Conservation (phyloP, 805 yeast genomes). For the Kluyveromyces dobzhanskii region DNA sequence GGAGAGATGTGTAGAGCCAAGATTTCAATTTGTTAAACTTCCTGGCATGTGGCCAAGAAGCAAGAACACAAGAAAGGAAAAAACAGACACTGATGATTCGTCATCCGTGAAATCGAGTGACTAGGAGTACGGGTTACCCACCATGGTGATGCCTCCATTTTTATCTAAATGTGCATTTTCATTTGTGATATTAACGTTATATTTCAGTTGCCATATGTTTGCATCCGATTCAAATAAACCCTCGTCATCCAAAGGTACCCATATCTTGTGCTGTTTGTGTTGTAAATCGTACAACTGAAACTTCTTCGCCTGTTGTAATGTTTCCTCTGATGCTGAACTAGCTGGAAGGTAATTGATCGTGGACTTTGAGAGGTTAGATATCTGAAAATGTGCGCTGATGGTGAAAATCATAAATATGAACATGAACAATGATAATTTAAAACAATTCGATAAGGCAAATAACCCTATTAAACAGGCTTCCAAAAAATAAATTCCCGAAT, state of each 20-base stretch:
- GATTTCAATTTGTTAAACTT: constrained; percentile 74
- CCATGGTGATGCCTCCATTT: background rate
- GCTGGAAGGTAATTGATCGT: constrained; percentile 33
- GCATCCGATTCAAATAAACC: constrained; percentile 28
- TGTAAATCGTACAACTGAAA: constrained; percentile 8
- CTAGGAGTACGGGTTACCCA: background rate
- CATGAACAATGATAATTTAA: constrained; percentile 42
- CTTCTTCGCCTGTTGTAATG: background rate
- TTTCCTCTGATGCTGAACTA: constrained; percentile 3
- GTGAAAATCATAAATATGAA: constrained; percentile 44
- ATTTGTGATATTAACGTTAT: constrained; percentile 8
- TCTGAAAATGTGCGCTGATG: constrained; percentile 45
- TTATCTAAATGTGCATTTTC: background rate
- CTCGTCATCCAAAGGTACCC: constrained; percentile 37
- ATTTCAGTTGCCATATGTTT: constrained; percentile 8
- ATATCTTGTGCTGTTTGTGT: constrained; percentile 19
- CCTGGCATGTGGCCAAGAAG: constrained; percentile 85
- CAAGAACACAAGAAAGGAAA: constrained; percentile 43
- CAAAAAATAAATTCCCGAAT: constrained; percentile 73
- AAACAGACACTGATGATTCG: constrained; percentile 9
- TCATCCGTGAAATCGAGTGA: constrained; percentile 6
- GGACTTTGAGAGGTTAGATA: constrained; percentile 36
- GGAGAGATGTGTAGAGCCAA: constrained; percentile 89
- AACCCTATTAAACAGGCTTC: constrained; percentile 74
- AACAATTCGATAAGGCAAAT: constrained; percentile 49